Evolutionary conservation across 805 yeast species (phyloP).

Genomic region (Metschnikowia borealis): DNA sequence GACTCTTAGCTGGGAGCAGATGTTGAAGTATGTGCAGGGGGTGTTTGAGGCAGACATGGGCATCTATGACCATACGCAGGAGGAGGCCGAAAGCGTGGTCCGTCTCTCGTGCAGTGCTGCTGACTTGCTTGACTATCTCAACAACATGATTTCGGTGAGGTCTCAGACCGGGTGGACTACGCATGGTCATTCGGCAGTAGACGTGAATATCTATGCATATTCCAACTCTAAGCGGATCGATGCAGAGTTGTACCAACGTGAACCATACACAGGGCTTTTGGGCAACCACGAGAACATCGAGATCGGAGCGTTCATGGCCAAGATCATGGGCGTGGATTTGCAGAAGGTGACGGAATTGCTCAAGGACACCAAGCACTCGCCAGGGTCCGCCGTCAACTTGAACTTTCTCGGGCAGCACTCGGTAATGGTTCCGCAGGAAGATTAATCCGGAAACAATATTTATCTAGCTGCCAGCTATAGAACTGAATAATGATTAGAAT

Average conservation of each 20-base stretch:
- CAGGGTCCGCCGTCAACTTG: slow-evolving; percentile 13
- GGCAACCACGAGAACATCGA: slow-evolving; percentile 90
- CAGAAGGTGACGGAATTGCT: slow-evolving; percentile 46
- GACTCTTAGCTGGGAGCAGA: slow-evolving; percentile 27
- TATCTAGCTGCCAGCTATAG: too few species aligned
- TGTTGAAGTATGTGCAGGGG: slow-evolving; percentile 35
- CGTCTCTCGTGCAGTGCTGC: slow-evolving; percentile 24
- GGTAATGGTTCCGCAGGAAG: background rate
- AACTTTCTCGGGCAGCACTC: slow-evolving; percentile 1
- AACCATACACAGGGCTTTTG: slow-evolving; percentile 40
- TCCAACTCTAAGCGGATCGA: slow-evolving; percentile 52
- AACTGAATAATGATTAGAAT: too few species aligned
- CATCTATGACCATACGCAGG: slow-evolving; percentile 49
- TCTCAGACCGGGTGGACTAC: slow-evolving; percentile 96
- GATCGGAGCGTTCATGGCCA: slow-evolving; percentile 69
- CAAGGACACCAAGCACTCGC: slow-evolving; percentile 47
- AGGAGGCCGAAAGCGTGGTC: slow-evolving; percentile 41
- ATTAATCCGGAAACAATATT: background rate
- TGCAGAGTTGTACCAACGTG: slow-evolving; percentile 28
- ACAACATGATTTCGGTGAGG: slow-evolving; percentile 70
- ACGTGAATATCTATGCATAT: slow-evolving; percentile 85
- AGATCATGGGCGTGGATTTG: slow-evolving; percentile 47
- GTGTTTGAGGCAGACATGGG: slow-evolving; percentile 66
- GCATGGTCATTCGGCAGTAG: slow-evolving; percentile 95
- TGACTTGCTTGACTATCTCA: slow-evolving; percentile 48